Evolutionary conservation across 1,284 basidiomycete species (phyloP), one percentile per base, ranked within the genome.

Genomic region (Austroboletus novae-zelandiae): DNA sequence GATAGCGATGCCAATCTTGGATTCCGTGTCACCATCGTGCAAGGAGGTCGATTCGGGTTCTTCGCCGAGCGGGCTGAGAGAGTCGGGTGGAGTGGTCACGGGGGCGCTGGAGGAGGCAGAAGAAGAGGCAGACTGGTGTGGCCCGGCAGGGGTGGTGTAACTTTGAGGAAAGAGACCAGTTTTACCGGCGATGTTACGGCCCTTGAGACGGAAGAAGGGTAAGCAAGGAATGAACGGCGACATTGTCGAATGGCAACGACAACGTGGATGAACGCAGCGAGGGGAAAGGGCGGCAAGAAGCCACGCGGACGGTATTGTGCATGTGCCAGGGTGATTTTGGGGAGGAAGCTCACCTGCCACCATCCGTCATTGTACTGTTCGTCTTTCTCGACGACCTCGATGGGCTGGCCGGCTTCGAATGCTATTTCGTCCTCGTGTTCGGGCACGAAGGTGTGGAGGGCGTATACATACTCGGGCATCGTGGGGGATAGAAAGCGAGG

Each of bases 341-440:
- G 46, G 50, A 51, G 57, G 36, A 41, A 54, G 76, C 89, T 71
- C 62, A 94, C 94, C 82, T 93, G 88, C 93, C 92, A 98, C 96
- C 96, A 99, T n/a, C 96, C 96, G 70, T 99, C 96, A 39, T 84
- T 84, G 67, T 94, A 99, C 51, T 85, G 74, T 57, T 99, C 96
- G 68, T 99, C 96, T 72, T 84, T 91, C 75, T 99, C 95, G 39
- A 98, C 58, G 40, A 99, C 84, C 62, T 90, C 83, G 62, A 99
- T 94, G 55, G 81, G 78, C 59, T 98, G 93, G 9, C 94, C 95
- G 4, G 86, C 86, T 51, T 74, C 78, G 69, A 99, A 98, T 5
- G 85, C 69, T 45, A 98, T 82, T 71, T 99, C 96, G 72, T 99
- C 96, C 46, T 91, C 89, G 68, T 98, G 86, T 71, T 99, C 94